Evolutionary conservation across 78 protist genomes (phyloP), one percentile per base, ranked within the genome.

Genomic region (Dictyostelium capitatum): DNA sequence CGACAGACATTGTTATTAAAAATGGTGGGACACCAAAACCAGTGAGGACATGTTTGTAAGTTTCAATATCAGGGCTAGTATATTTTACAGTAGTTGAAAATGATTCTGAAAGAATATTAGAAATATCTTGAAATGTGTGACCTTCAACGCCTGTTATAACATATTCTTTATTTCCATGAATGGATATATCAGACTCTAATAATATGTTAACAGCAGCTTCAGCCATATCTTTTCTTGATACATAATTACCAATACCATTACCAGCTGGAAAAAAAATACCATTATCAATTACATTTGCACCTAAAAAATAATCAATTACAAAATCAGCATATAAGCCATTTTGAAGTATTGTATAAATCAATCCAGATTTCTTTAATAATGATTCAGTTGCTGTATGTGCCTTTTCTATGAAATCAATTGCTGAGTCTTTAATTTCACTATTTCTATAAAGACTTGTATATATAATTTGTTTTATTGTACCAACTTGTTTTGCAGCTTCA

Each of bases 371-470:
- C 48, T 64, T 37, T 37, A 37, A 37, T 37, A 37, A 37, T n/a
- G n/a, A n/a, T n/a, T n/a, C n/a, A n/a, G n/a, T n/a, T n/a, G n/a
- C n/a, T n/a, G n/a, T n/a, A n/a, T n/a, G n/a, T 37, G 1, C 43
- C n/a, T n/a, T n/a, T n/a, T n/a, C 43, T 37, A 37, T 37, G 2
- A 37, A 37, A 3, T 37, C 43, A 37, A 37, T 37, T 37, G 1
- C 43, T 3, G 43, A 37, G 1, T 37, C 43, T 37, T 37, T 2
- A 37, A 37, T 2, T 37, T 37, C 43, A 3, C 2, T 37, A 25
- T 65, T 81, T 81, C 79, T 81, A 28, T 64, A 28, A 12, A 81
- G 28, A 46, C 89, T 81, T 2, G 89, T 81, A 30, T 81, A 81
- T 19, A 65, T 10, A 25, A 81, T 48, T 0, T 81, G 64, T 23